Conservation (phyloP, 2,329 filamentous ascomycete genomes). For the Aspergillus amoenus region DNA sequence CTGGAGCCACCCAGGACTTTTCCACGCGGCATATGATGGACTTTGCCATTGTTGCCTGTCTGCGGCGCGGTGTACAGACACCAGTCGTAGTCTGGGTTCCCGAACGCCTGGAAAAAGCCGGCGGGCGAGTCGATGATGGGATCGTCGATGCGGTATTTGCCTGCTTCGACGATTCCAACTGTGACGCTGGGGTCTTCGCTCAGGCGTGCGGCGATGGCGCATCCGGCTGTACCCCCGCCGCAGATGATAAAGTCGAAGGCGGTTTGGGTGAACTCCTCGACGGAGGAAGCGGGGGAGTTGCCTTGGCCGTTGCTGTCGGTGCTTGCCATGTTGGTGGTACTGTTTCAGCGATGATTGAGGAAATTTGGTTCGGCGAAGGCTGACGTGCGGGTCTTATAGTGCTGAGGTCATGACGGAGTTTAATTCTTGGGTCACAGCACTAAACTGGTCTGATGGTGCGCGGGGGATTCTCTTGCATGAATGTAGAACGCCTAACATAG, state of each 20-base stretch:
- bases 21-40: slow-evolving; percentile 30
- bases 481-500: too few relatives aligned
- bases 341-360: not conserved
- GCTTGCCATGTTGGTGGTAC: too few relatives aligned
- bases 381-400: not conserved
- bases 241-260: slow-evolving; percentile 41
- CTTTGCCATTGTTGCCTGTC: slow-evolving; percentile 15
- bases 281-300: not conserved
- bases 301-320: not conserved
- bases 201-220: slow-evolving; percentile 43
- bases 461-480: too few relatives aligned
- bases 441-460: too few relatives aligned
- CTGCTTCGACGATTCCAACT: slow-evolving; percentile 49
- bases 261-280: slow-evolving; percentile 8
- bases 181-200: slow-evolving; percentile 42
- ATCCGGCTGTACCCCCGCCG: slow-evolving; percentile 56
- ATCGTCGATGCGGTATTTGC: slow-evolving; percentile 32
- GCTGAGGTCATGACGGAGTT: too few relatives aligned
- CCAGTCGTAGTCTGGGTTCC: slow-evolving; percentile 39
- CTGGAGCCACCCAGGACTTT: slow-evolving; percentile 36
- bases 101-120: slow-evolving; percentile 23
- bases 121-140: slow-evolving; percentile 28
- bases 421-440: too few relatives aligned
- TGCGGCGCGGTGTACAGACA: slow-evolving; percentile 29
- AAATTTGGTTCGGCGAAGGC: not conserved